phyloP scores from a whole-genome alignment of 495 filamentous ascomycete genomes.

The Penicillium subrubescens region DNA sequence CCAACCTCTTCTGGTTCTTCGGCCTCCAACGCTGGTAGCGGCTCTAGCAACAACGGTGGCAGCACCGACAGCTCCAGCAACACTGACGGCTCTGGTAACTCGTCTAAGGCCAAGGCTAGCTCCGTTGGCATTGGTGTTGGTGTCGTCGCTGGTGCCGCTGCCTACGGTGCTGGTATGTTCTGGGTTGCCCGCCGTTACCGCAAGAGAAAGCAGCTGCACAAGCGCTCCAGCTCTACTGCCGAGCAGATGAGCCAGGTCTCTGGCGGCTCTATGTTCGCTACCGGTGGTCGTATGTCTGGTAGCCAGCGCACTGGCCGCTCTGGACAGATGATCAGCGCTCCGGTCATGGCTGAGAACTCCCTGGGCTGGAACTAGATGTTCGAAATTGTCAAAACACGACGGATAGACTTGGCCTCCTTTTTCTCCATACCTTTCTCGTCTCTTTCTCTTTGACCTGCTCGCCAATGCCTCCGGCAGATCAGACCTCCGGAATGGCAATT shows the following conservation, averaged over 20 bases:
- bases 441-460: neutral
- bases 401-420: conserved; percentile 8
- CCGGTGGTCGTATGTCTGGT: conserved; percentile 49
- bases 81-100: conserved; percentile 50
- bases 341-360: conserved; percentile 96
- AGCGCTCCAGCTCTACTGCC: conserved; percentile 66
- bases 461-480: neutral
- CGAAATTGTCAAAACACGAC: conserved; percentile 15
- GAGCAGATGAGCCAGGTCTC: conserved; percentile 50
- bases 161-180: conserved; percentile 99
- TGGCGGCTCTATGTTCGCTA: conserved; percentile 36
- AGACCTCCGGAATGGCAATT: neutral
- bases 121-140: conserved; percentile 84
- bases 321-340: conserved; percentile 71
- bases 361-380: conserved; percentile 89
- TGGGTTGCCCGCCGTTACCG: conserved; percentile 92
- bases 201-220: conserved; percentile 78
- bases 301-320: conserved; percentile 72
- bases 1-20: conserved; percentile 29
- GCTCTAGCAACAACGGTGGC: conserved; percentile 22
- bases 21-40: conserved; percentile 13
- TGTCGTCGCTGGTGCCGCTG: conserved; percentile 76
- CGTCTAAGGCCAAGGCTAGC: conserved; percentile 60
- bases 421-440: neutral
- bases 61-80: conserved; percentile 40